Evolutionary conservation across 1,139 yeast species (phyloP).

Genomic region (Entelexis paramagnoliae): DNA sequence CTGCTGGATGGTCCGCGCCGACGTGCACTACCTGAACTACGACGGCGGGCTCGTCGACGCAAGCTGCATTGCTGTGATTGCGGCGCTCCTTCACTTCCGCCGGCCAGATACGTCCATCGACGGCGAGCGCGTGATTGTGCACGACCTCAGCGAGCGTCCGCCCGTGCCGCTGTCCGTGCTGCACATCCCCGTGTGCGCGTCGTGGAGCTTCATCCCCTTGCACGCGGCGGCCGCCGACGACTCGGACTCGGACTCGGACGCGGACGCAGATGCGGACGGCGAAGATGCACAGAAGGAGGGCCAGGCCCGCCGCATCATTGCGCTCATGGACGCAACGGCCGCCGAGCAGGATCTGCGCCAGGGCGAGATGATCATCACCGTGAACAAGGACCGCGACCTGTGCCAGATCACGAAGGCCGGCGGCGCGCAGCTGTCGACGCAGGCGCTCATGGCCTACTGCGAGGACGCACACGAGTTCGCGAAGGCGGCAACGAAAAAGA

Average conservation of each 20-base stretch:
- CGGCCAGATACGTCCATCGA: constrained; percentile 74
- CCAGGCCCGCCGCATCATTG: constrained; percentile 4
- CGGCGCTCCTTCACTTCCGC: constrained; percentile 70
- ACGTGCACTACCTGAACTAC: constrained; percentile 73
- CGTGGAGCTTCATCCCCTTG: constrained; percentile 58
- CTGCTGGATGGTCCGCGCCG: constrained; percentile 86
- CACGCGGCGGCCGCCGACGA: constrained; percentile 12
- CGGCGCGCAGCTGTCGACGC: constrained; percentile 74
- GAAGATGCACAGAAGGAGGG: constrained; percentile 10
- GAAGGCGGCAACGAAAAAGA: constrained; percentile 52
- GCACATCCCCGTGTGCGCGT: constrained; percentile 86
- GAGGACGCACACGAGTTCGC: constrained; percentile 57
- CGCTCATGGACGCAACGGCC: constrained; percentile 61
- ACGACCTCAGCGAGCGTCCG: constrained; percentile 64
- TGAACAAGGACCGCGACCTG: constrained; percentile 80
- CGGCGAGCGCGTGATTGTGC: constrained; percentile 60
- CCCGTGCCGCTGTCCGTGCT: constrained; percentile 78
- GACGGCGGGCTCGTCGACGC: constrained; percentile 92
- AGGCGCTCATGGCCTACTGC: constrained; percentile 57
- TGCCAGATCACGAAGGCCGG: constrained; percentile 89
- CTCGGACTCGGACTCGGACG: constrained; percentile 3
- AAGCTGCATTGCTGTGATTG: constrained; percentile 81
- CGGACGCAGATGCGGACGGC: too few species aligned
- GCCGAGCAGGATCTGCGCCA: constrained; percentile 69
- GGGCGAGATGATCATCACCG: constrained; percentile 72